Percentiles rank a stretch among this genome's conserved stretches.
phyloP scores from a whole-genome alignment of 257 asterid species.

The Parsonsia alboflavescens region DNA sequence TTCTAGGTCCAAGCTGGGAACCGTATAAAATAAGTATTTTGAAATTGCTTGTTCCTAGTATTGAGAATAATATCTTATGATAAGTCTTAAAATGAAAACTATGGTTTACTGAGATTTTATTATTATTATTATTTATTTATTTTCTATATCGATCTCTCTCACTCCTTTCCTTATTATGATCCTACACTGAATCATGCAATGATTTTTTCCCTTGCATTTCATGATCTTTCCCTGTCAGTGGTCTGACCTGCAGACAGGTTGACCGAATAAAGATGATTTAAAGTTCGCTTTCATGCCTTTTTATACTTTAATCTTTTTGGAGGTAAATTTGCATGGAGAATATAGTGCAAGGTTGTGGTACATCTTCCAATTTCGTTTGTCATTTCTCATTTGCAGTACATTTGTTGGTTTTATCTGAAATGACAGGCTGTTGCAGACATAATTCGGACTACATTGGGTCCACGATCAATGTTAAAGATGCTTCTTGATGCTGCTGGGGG shows the following conservation, averaged over 20 bases:
- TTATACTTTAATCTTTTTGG: neutral
- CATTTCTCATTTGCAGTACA: neutral
- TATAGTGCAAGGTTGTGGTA: neutral
- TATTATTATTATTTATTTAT: neutral
- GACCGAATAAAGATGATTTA: neutral
- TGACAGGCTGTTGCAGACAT: conserved; percentile 92
- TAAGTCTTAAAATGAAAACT: neutral
- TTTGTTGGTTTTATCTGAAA: conserved; percentile 8
- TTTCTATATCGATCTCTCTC: neutral
- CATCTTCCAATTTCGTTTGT: neutral
- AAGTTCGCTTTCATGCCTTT: neutral
- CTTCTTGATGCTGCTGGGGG: conserved; percentile 87
- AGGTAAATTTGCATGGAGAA: neutral
- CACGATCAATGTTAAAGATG: conserved; percentile 94
- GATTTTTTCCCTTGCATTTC: neutral
- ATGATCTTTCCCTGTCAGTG: neutral
- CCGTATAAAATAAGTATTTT: neutral
- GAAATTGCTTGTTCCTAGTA: neutral
- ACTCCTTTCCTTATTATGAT: neutral
- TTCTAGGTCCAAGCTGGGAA: neutral
- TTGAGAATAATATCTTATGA: neutral
- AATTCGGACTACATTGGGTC: conserved; percentile 90
- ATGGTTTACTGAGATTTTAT: neutral
- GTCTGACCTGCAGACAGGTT: neutral
- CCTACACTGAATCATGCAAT: neutral